Conservation (phyloP, 345 rosid genomes). For the Laguncularia racemosa region DNA sequence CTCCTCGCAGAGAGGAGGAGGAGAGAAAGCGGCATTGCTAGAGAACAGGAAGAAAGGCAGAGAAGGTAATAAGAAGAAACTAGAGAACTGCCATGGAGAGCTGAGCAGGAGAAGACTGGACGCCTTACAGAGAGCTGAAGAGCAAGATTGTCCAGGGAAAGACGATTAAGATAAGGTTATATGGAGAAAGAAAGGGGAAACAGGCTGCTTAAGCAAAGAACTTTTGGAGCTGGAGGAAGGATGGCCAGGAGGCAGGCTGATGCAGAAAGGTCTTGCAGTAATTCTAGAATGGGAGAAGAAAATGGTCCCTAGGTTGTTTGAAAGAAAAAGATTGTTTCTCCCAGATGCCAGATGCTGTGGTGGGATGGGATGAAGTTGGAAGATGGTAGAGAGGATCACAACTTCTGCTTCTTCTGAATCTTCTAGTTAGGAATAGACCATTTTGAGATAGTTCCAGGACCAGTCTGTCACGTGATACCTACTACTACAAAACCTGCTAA, state of each 20-base stretch:
- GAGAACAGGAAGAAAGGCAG: slow-evolving; percentile 73
- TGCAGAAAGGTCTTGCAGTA: slow-evolving; percentile 33
- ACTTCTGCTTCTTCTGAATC: slow-evolving; percentile 67
- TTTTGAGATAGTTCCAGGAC: slow-evolving; percentile 41
- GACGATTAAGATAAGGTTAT: slow-evolving; percentile 72
- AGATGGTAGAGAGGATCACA: slow-evolving; percentile 87
- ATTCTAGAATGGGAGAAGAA: slow-evolving; percentile 46
- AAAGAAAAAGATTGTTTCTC: slow-evolving; percentile 40
- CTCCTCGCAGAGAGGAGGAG: slow-evolving; percentile 82
- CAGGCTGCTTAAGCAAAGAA: slow-evolving; percentile 93
- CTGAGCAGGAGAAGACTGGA: slow-evolving; percentile 77
- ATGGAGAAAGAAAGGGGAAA: slow-evolving; percentile 97
- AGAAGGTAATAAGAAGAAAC: slow-evolving; percentile 82
- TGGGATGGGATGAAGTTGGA: slow-evolving; percentile 90
- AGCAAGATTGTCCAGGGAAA: slow-evolving; percentile 82
- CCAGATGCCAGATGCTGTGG: slow-evolving; percentile 43
- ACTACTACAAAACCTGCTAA: slow-evolving; percentile 41
- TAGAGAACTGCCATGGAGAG: slow-evolving; percentile 84
- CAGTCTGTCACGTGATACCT: slow-evolving; percentile 50
- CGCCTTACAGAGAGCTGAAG: slow-evolving; percentile 67
- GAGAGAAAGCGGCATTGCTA: slow-evolving; percentile 65
- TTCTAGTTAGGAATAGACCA: slow-evolving; percentile 41
- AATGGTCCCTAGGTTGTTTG: slow-evolving; percentile 26
- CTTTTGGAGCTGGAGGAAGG: slow-evolving; percentile 89
- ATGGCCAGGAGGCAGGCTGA: slow-evolving; percentile 85